Percentiles rank a stretch among this genome's conserved stretches.
These are phyloP conservation scores for Chlamydomonas sp. DNA, from an alignment of 139 green algal genomes.

Conservation along the genomic window DNA sequence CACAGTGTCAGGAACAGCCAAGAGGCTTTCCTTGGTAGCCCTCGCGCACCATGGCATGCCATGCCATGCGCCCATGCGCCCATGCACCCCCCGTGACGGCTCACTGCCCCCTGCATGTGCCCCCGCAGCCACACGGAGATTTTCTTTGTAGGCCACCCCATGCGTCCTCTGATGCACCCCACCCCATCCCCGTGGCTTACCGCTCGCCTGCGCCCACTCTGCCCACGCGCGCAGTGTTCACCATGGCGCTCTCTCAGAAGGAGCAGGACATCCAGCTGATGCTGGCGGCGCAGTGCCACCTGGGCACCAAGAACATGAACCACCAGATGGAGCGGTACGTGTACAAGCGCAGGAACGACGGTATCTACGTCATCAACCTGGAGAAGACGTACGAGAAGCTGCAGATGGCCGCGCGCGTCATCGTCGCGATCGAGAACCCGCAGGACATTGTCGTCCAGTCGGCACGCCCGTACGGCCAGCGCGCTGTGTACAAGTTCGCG, in stretches of 20 bases:
- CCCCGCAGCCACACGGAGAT: too few species aligned
- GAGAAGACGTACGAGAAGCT: conserved; percentile 99
- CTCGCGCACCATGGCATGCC: too few species aligned
- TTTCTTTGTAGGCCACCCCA: too few species aligned
- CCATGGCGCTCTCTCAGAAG: conserved; percentile 14
- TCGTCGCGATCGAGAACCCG: conserved; percentile 98
- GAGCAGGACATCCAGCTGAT: conserved; percentile 21
- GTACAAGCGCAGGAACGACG: conserved; percentile 72
- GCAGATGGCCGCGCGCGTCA: conserved; percentile 92
- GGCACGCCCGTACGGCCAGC: conserved; percentile 88
- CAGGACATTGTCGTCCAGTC: conserved; percentile 71
- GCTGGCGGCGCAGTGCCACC: conserved; percentile 37
- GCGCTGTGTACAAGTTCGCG: conserved; percentile 97
- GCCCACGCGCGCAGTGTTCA: too few species aligned
- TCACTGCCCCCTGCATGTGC: too few species aligned
- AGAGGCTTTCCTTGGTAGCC: too few species aligned
- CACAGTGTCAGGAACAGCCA: too few species aligned
- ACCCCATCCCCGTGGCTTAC: too few species aligned
- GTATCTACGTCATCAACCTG: conserved; percentile 99
- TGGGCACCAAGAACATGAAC: conserved; percentile 80
- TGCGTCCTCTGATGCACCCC: too few species aligned
- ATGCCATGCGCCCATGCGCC: too few species aligned
- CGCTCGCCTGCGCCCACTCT: too few species aligned
- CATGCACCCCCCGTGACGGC: too few species aligned
- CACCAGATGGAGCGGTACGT: conserved; percentile 96